These are phyloP conservation scores for Paraglomus occultum DNA, from an alignment of 192 early-diverging fungal genomes.

Conservation along the genomic window DNA sequence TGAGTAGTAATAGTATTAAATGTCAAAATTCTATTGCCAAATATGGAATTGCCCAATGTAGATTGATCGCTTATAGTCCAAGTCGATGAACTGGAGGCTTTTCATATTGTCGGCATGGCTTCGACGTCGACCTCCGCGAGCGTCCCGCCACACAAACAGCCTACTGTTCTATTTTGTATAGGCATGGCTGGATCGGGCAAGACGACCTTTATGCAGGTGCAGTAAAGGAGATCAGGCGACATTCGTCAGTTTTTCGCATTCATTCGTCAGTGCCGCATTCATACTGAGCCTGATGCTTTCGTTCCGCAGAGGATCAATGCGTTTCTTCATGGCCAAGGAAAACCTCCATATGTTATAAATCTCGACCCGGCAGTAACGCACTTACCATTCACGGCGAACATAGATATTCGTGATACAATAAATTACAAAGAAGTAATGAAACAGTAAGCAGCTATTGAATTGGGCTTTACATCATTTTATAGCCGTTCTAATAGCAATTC, in stretches of 20 bases:
- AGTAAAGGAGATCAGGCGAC: background rate
- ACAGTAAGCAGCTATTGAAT: constrained; percentile 56
- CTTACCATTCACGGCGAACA: constrained; percentile 91
- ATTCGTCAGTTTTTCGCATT: too few species aligned
- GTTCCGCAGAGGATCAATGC: constrained; percentile 76
- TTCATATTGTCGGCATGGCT: too few species aligned
- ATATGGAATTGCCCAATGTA: too few species aligned
- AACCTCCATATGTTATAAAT: constrained; percentile 87
- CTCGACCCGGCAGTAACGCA: constrained; percentile 88
- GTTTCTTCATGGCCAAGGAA: constrained; percentile 71
- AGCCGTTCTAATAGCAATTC: too few species aligned
- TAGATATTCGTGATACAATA: constrained; percentile 96
- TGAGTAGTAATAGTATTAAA: too few species aligned
- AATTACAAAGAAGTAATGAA: constrained; percentile 99
- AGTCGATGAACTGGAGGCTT: too few species aligned
- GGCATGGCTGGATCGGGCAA: constrained; percentile 99
- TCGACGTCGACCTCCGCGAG: background rate
- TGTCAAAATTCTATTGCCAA: too few species aligned
- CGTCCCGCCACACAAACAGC: constrained; percentile 43
- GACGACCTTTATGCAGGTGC: constrained; percentile 94
- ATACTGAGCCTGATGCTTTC: background rate
- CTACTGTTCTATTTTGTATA: constrained; percentile 77
- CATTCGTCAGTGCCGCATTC: background rate
- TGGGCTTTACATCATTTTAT: background rate
- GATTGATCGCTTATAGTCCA: too few species aligned